phyloP scores from a whole-genome alignment of 225 moss, liverwort and hornwort species.

The Ulota crispa region DNA sequence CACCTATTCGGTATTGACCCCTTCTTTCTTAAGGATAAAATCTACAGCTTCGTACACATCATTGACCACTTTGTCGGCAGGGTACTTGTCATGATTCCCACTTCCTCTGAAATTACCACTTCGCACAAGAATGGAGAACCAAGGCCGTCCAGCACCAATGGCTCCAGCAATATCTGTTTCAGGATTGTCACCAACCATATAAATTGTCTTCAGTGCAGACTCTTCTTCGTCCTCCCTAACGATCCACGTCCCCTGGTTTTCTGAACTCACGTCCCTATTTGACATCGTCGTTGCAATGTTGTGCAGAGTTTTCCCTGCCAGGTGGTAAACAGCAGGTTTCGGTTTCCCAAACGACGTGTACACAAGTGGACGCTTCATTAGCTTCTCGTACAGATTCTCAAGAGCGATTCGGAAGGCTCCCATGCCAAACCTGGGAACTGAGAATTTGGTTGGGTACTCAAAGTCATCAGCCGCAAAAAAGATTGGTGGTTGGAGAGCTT shows the following conservation, averaged over 20 bases:
- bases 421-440: conserved; percentile 80
- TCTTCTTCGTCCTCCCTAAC: conserved; percentile 19
- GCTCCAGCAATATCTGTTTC: conserved; percentile 79
- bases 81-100: conserved; percentile 32
- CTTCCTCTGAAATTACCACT: conserved; percentile 66
- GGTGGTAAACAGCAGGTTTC: conserved; percentile 45
- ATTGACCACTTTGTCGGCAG: conserved; percentile 70
- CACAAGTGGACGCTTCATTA: conserved; percentile 49
- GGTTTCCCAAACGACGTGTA: conserved; percentile 76
- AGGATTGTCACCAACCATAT: conserved; percentile 90
- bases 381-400: conserved; percentile 64
- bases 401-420: conserved; percentile 78
- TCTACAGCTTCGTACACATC: conserved; percentile 82
- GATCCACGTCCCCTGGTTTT: conserved; percentile 1
- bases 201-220: conserved; percentile 59
- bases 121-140: conserved; percentile 78
- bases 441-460: conserved; percentile 67
- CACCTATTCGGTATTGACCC: conserved; percentile 18
- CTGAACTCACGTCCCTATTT: background rate
- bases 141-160: conserved; percentile 61
- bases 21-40: conserved; percentile 69
- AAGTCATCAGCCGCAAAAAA: conserved; percentile 82
- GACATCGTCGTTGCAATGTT: conserved; percentile 39
- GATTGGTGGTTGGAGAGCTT: conserved; percentile 51
- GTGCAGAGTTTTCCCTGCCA: conserved; percentile 53